These are phyloP conservation scores for Metschnikowia colocasiae DNA, from an alignment of 805 yeast species.

Conservation along the genomic window DNA sequence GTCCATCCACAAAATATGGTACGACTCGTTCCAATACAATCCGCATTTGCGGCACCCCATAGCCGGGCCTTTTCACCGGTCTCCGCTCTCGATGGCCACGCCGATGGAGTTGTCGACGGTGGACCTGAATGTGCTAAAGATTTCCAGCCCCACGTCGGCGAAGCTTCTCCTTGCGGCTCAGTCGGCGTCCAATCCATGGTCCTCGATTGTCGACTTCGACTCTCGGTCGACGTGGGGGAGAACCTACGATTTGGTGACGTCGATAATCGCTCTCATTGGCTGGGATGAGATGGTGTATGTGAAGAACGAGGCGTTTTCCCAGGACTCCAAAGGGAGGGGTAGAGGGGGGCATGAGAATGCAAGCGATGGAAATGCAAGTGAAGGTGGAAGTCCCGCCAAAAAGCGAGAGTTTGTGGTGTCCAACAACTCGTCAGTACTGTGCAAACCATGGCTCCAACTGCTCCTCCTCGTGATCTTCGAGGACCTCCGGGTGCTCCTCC, in stretches of 20 bases:
- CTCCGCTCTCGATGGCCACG: conserved; percentile 33
- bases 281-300: conserved; percentile 74
- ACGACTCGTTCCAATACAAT: conserved; percentile 26
- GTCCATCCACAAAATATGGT: conserved; percentile 33
- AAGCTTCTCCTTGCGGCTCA: conserved; percentile 30
- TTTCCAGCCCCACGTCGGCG: conserved; percentile 26
- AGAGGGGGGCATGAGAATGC: neutral
- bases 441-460: conserved; percentile 79
- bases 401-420: conserved; percentile 18
- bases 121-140: conserved; percentile 26
- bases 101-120: conserved; percentile 36
- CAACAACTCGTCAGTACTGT: conserved; percentile 31
- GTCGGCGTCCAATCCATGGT: conserved; percentile 25
- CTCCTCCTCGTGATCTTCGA: conserved; percentile 68
- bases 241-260: conserved; percentile 63
- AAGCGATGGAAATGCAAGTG: neutral
- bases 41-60: conserved; percentile 35
- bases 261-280: conserved; percentile 64
- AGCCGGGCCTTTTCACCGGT: conserved; percentile 33
- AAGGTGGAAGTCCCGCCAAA: neutral
- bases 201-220: conserved; percentile 32
- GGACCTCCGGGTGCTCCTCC: conserved; percentile 39
- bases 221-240: conserved; percentile 41
- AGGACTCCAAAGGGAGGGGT: neutral
- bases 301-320: conserved; percentile 62